phyloP scores from a whole-genome alignment of 1,284 basidiomycete genomes.

The Pterulicium gracile region DNA sequence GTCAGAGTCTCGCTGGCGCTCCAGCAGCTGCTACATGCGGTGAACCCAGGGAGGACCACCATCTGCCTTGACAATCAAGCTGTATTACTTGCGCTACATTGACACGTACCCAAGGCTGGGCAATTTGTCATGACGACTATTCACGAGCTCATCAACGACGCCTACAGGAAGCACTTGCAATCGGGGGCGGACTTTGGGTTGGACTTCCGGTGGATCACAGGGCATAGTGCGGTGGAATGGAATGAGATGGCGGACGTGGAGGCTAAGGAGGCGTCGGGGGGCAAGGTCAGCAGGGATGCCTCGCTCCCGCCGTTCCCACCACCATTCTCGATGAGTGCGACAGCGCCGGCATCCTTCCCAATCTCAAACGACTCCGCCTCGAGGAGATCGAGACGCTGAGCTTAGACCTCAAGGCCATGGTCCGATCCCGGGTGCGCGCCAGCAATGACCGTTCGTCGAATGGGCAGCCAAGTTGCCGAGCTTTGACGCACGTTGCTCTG shows the following conservation, averaged over 20 bases:
- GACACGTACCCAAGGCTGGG: slow-evolving; percentile 7
- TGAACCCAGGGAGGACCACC: neutral
- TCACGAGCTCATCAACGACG: neutral
- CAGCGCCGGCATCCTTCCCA: too few species aligned
- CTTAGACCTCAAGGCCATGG: too few species aligned
- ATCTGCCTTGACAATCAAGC: slow-evolving; percentile 13
- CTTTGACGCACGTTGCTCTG: too few species aligned
- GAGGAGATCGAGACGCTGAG: too few species aligned
- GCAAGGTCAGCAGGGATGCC: neutral
- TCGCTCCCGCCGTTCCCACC: neutral
- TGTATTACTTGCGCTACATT: slow-evolving; percentile 12
- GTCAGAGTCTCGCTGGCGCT: slow-evolving; percentile 15
- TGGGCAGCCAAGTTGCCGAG: too few species aligned
- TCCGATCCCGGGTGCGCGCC: too few species aligned
- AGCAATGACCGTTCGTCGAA: too few species aligned
- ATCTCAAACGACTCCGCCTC: too few species aligned
- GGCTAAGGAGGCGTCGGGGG: slow-evolving; percentile 17
- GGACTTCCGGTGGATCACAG: slow-evolving; percentile 15
- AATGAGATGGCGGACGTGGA: slow-evolving; percentile 17
- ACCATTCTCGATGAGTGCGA: too few species aligned
- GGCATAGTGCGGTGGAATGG: slow-evolving; percentile 14
- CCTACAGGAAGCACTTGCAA: neutral
- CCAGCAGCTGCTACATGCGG: slow-evolving; percentile 9
- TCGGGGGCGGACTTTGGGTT: slow-evolving; percentile 6
- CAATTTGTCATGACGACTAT: slow-evolving; percentile 6